Percentiles rank a stretch among this genome's conserved stretches.
These are phyloP conservation scores for Sechiopsis laciniata DNA, from an alignment of 306 rosid species.

Conservation along the genomic window DNA sequence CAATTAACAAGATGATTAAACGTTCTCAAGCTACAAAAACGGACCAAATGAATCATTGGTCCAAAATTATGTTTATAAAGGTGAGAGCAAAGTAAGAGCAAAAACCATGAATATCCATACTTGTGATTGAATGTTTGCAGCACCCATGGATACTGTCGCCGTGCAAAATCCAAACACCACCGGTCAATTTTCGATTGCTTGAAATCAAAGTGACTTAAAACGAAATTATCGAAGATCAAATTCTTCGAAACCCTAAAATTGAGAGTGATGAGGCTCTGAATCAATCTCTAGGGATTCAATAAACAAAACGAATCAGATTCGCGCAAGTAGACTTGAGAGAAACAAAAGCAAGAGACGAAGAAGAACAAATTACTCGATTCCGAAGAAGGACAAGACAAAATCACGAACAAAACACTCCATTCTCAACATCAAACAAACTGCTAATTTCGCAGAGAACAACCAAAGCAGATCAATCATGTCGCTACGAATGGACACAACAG, in stretches of 20 bases:
- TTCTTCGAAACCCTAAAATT: background rate
- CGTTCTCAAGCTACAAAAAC: background rate
- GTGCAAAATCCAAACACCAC: slow-evolving; percentile 10
- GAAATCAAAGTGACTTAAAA: background rate
- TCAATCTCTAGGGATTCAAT: background rate
- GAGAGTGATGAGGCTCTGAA: background rate
- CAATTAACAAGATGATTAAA: background rate
- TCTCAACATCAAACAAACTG: background rate
- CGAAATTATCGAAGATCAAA: background rate
- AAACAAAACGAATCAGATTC: background rate
- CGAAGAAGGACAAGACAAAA: background rate
- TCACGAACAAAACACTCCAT: background rate
- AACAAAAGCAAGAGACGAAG: background rate
- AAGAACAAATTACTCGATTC: background rate
- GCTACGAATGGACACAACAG: background rate
- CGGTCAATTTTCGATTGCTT: background rate
- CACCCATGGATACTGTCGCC: background rate
- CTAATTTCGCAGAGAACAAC: background rate
- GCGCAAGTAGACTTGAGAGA: background rate
- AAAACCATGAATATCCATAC: background rate
- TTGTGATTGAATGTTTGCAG: slow-evolving; percentile 6
- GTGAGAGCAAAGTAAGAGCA: background rate
- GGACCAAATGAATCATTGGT: background rate
- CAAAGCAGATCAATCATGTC: background rate
- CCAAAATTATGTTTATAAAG: background rate